Evolutionary conservation across 2,329 filamentous ascomycete species (phyloP).

Genomic region (Fusarium sarcochroum): DNA sequence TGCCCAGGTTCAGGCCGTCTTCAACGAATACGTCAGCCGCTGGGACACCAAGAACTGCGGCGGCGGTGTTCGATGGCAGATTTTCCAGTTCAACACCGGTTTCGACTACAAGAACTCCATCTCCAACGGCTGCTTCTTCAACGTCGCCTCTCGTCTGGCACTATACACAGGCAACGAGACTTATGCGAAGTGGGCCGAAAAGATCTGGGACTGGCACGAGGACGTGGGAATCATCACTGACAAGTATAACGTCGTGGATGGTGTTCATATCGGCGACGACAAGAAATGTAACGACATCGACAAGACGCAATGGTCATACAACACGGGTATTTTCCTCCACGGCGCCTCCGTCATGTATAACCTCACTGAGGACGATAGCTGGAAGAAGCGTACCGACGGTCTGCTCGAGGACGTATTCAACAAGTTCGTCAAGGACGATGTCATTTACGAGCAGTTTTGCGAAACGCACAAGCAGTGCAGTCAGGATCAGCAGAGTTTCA

Average conservation of each 20-base stretch:
- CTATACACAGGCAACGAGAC: conserved; percentile 84
- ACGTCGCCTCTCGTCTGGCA: conserved; percentile 78
- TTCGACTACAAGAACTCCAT: conserved; percentile 78
- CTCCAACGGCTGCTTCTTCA: conserved; percentile 79
- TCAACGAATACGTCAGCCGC: conserved; percentile 80
- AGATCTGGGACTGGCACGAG: conserved; percentile 76
- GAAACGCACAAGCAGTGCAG: conserved; percentile 74
- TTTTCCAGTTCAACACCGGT: conserved; percentile 82
- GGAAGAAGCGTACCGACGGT: conserved; percentile 71
- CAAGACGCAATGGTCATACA: conserved; percentile 77
- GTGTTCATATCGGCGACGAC: conserved; percentile 55
- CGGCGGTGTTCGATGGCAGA: conserved; percentile 89
- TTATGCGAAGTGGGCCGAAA: conserved; percentile 82
- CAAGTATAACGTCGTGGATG: conserved; percentile 69
- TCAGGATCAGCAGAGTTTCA: conserved; percentile 81
- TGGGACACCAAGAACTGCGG: conserved; percentile 77
- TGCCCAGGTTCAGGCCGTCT: conserved; percentile 82
- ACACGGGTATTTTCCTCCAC: conserved; percentile 75
- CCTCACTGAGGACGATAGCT: conserved; percentile 65
- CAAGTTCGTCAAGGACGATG: conserved; percentile 67
- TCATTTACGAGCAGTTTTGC: conserved; percentile 78
- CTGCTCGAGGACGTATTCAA: conserved; percentile 65
- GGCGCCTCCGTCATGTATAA: conserved; percentile 74
- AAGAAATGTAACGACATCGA: conserved; percentile 67
- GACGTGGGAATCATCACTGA: conserved; percentile 68